phyloP scores from a whole-genome alignment of 352 stramenopile genomes.

The Pythium monospermum region DNA sequence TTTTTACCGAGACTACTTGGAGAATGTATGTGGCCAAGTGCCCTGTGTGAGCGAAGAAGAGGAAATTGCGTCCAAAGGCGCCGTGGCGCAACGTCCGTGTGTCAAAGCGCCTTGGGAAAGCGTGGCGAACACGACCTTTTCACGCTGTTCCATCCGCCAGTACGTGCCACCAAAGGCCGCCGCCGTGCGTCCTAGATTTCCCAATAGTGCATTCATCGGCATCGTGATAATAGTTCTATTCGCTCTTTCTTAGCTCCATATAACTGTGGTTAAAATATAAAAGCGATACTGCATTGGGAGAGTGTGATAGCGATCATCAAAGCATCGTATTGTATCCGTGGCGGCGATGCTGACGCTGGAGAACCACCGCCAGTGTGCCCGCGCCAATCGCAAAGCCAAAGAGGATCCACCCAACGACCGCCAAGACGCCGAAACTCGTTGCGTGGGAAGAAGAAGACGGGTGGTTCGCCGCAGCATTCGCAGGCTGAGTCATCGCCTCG shows the following conservation, averaged over 20 bases:
- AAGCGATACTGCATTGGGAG: neutral
- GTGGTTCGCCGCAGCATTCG: no score
- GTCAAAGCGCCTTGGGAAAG: constrained; percentile 47
- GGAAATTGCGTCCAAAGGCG: constrained; percentile 26
- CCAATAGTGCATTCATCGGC: neutral
- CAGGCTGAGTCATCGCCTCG: neutral
- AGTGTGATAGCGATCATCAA: neutral
- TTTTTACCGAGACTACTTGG: constrained; percentile 57
- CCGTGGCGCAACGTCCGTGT: constrained; percentile 34
- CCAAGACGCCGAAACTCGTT: neutral
- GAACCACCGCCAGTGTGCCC: constrained; percentile 26
- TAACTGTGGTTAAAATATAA: neutral
- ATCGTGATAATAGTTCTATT: neutral
- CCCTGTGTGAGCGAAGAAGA: constrained; percentile 49
- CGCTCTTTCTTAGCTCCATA: neutral
- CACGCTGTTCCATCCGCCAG: constrained; percentile 49
- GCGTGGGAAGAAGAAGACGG: no score
- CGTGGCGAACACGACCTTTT: constrained; percentile 41
- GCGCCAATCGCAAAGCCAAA: constrained; percentile 34
- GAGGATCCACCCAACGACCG: constrained; percentile 28
- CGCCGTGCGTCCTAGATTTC: neutral
- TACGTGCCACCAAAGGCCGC: constrained; percentile 32
- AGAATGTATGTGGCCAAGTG: constrained; percentile 64
- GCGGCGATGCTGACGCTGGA: constrained; percentile 30
- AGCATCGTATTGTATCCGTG: constrained; percentile 31